These are phyloP conservation scores for Alloascoidea hylecoeti DNA, from an alignment of 805 yeast genomes.

Conservation along the genomic window DNA sequence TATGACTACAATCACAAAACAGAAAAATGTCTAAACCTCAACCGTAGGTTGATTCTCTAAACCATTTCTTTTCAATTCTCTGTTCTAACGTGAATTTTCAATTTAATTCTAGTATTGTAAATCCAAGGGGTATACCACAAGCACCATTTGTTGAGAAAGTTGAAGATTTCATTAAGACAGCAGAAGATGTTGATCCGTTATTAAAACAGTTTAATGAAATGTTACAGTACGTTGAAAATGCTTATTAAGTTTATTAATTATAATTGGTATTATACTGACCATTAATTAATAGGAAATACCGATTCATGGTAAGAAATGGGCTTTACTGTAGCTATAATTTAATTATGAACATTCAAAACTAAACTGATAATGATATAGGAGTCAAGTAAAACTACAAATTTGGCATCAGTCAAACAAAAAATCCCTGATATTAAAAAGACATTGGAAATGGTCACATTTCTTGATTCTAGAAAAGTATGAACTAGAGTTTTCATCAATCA, in stretches of 20 bases:
- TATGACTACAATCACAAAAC: no score
- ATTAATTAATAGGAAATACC: conserved; percentile 40
- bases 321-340: conserved; percentile 3
- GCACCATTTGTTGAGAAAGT: conserved; percentile 89
- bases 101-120: conserved; percentile 15
- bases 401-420: conserved; percentile 37
- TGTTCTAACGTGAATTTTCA: not conserved
- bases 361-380: conserved; percentile 18
- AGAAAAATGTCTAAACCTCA: no score
- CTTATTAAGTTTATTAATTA: no score
- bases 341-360: conserved; percentile 13
- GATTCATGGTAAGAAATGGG: conserved; percentile 64
- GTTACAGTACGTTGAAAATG: conserved; percentile 28
- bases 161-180: conserved; percentile 53
- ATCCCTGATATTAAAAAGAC: conserved; percentile 90
- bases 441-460: conserved; percentile 52
- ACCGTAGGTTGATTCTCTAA: no score
- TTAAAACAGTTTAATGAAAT: conserved; percentile 75
- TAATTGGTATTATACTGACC: not conserved
- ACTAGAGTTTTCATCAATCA: conserved; percentile 1
- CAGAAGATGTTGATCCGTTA: conserved; percentile 56
- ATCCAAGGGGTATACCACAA: conserved; percentile 93
- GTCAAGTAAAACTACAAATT: conserved; percentile 23
- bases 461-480: conserved; percentile 30
- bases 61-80: no score